Evolutionary conservation across 1,284 basidiomycete species (phyloP), one percentile per base, ranked within the genome.

Genomic region (Caloboletus firmus): DNA sequence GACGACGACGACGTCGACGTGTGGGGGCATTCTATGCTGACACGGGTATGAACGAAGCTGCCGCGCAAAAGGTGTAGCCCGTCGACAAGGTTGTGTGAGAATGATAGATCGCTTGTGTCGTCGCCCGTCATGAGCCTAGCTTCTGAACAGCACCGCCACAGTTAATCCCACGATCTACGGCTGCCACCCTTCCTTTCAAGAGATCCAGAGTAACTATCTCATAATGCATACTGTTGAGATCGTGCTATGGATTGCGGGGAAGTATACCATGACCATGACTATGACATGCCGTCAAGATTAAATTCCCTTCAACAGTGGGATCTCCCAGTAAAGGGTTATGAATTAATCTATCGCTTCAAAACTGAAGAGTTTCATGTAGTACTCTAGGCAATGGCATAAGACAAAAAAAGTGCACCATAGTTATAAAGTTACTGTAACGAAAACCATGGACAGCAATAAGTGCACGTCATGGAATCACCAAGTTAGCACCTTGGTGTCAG

Each of bases 1-100:
- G 45, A 87, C 75, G 59, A 91, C 75, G 49, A 91, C 81, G 39
- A 91, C 76, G 70, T 91, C 88, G 39, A 88, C 82, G 51, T 82
- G 75, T 4, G 82, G 83, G 5, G 76, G 66, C 75, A 76, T 76
- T 34, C 13, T 54, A 2, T 24, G 13, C 8, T 32, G 43, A n/a
- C 22, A 34, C 50, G 17, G n/a, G 17, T 37, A n/a, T 42, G 44
- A 37, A 44, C 15, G 35, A 31, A 30, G 20, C 15, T 56, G n/a
- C 13, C 18, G 26, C 30, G 18, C 31, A 26, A 30, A 35, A 10
- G 22, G 17, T 18, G 39, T 47, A 51, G 32, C 24, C 43, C 4
- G 47, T 54, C 26, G 32, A 18, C 20, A 20, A 39, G 20, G 37
- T 7, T 1, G 37, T 39, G 37, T 39, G 37, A 39, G 37, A 39